These are phyloP conservation scores for Sanguinoderma infundibulare DNA, from an alignment of 1,284 basidiomycete genomes.

Conservation along the genomic window DNA sequence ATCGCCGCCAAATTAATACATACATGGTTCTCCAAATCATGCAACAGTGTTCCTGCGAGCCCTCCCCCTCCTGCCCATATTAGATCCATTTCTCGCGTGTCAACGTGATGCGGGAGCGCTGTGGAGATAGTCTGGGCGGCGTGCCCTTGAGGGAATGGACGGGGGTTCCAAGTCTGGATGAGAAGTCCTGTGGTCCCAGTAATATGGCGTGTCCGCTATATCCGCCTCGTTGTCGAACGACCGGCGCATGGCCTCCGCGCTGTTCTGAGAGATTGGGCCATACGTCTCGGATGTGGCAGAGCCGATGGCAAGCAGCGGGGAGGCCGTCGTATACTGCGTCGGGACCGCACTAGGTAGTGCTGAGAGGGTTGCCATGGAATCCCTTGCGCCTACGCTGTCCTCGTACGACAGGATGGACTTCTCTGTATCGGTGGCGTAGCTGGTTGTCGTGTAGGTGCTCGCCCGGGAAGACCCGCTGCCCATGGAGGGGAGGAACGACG, in stretches of 20 bases:
- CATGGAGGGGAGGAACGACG: constrained; percentile 7
- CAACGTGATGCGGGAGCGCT: too few species aligned
- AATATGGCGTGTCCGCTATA: not conserved
- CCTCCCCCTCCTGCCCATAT: too few species aligned
- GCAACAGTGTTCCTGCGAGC: too few species aligned
- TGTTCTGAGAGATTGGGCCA: not conserved
- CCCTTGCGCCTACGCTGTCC: not conserved
- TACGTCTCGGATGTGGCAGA: constrained; percentile 7
- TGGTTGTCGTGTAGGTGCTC: not conserved
- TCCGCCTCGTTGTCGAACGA: constrained; percentile 1
- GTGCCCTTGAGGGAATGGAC: too few species aligned
- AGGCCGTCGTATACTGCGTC: not conserved
- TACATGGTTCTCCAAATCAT: too few species aligned
- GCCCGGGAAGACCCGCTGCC: not conserved
- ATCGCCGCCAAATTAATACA: too few species aligned
- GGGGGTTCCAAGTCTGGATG: not conserved
- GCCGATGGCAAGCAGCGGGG: not conserved
- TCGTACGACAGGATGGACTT: constrained; percentile 6
- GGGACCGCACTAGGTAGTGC: not conserved
- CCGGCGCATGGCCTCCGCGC: not conserved
- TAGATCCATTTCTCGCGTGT: too few species aligned
- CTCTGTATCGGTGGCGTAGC: constrained; percentile 14
- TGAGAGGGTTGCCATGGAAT: not conserved
- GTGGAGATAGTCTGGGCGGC: too few species aligned
- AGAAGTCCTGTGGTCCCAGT: not conserved